Evolutionary conservation across 306 rosid genomes (phyloP).

Genomic region (Abrus pulchellus): DNA sequence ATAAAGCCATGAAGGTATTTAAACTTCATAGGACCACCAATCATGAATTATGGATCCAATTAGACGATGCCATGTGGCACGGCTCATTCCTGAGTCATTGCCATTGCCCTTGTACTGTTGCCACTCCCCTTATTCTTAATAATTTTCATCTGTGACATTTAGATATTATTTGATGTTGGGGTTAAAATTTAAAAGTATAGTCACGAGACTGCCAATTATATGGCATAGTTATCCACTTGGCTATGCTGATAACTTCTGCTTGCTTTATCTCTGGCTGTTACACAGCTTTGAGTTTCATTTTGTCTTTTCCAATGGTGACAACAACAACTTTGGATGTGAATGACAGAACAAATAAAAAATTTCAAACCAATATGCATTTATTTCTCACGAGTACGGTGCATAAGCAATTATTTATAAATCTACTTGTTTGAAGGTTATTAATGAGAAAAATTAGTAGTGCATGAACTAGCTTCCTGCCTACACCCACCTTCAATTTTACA

Average conservation of each 20-base stretch:
- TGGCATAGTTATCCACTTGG: conserved; percentile 55
- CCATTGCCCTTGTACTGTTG: conserved; percentile 9
- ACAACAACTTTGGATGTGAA: conserved; percentile 48
- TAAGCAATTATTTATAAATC: neutral
- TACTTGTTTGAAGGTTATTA: conserved; percentile 37
- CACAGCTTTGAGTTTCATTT: neutral
- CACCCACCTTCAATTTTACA: conserved; percentile 23
- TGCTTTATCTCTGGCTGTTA: conserved; percentile 37
- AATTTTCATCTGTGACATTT: neutral
- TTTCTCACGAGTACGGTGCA: conserved; percentile 47
- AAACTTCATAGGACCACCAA: conserved; percentile 67
- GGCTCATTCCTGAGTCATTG: conserved; percentile 25
- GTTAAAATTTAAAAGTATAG: conserved; percentile 25
- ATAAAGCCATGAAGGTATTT: conserved; percentile 60
- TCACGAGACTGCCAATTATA: conserved; percentile 47
- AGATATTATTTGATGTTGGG: conserved; percentile 1
- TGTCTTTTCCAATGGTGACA: conserved; percentile 50
- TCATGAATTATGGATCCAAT: conserved; percentile 52
- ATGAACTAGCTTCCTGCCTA: conserved; percentile 14
- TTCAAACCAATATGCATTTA: conserved; percentile 38
- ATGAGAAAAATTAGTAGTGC: conserved; percentile 41
- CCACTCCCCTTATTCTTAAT: neutral
- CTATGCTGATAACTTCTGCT: conserved; percentile 42
- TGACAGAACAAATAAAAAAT: neutral
- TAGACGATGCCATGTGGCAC: conserved; percentile 47